A percentile compares a stretch with the other conserved stretches of the same genome.
phyloP scores from a whole-genome alignment of 768 basidiomycete genomes.

The Pholiota molesta region DNA sequence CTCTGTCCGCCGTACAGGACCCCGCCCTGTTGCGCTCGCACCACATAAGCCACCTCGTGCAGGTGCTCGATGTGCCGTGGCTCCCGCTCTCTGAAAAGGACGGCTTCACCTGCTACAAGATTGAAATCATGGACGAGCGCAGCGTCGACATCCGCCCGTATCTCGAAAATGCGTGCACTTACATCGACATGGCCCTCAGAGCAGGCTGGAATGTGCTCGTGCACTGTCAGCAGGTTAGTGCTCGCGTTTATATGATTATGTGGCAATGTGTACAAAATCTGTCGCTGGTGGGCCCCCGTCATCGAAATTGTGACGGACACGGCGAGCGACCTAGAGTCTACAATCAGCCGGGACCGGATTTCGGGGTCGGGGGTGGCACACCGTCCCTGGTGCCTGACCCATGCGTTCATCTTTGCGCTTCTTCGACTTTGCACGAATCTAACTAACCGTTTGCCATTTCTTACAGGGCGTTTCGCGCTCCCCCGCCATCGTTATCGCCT shows the following conservation, averaged over 20 bases:
- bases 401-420: no score
- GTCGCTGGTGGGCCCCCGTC: background rate
- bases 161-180: slow-evolving; percentile 66
- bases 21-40: slow-evolving; percentile 49
- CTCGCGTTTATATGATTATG: background rate
- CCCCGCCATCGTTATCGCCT: slow-evolving; percentile 77
- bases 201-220: slow-evolving; percentile 71
- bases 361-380: slow-evolving; percentile 18
- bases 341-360: background rate
- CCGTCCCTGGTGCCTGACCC: background rate
- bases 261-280: background rate
- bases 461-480: slow-evolving; percentile 76
- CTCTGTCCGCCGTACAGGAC: slow-evolving; percentile 63
- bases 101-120: slow-evolving; percentile 59
- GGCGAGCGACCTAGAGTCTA: background rate
- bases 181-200: slow-evolving; percentile 64
- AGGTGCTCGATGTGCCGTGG: slow-evolving; percentile 71
- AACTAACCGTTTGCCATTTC: slow-evolving; percentile 4
- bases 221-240: slow-evolving; percentile 78
- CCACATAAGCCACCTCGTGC: slow-evolving; percentile 61
- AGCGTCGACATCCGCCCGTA: slow-evolving; percentile 67
- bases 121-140: slow-evolving; percentile 67
- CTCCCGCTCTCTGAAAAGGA: slow-evolving; percentile 51
- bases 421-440: background rate
- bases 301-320: background rate